Percentiles rank a stretch among this genome's conserved stretches.
Evolutionary conservation across 1,139 yeast species (phyloP).

Genomic region (Scheffersomyces parashehatae): DNA sequence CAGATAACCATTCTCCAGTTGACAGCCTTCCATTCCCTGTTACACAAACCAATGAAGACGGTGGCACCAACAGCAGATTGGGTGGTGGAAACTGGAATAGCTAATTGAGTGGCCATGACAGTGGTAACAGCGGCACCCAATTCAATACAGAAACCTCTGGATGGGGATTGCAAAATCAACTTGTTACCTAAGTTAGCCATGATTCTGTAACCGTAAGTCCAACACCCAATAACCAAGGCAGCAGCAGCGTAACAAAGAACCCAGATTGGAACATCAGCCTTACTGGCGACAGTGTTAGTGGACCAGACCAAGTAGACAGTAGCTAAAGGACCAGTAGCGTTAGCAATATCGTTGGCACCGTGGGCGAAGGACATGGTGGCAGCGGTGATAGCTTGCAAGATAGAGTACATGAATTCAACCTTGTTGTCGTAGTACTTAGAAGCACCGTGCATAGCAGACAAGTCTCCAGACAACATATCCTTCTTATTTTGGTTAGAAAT

Average conservation of each 20-base stretch:
- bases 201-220: slow-evolving; percentile 74
- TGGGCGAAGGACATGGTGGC: slow-evolving; percentile 82
- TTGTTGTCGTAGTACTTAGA: slow-evolving; percentile 72
- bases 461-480: slow-evolving; percentile 40
- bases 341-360: slow-evolving; percentile 79
- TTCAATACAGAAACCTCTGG: slow-evolving; percentile 79
- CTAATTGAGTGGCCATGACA: slow-evolving; percentile 72
- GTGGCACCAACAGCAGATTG: slow-evolving; percentile 83
- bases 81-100: slow-evolving; percentile 74
- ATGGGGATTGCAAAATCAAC: slow-evolving; percentile 74
- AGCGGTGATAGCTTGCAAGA: slow-evolving; percentile 73
- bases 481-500: slow-evolving; percentile 47
- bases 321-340: slow-evolving; percentile 76
- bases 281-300: slow-evolving; percentile 45
- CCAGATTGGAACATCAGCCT: slow-evolving; percentile 72
- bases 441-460: slow-evolving; percentile 52
- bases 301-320: slow-evolving; percentile 66
- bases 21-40: slow-evolving; percentile 61
- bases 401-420: slow-evolving; percentile 68
- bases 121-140: slow-evolving; percentile 78
- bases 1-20: slow-evolving; percentile 79
- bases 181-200: slow-evolving; percentile 75
- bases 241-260: slow-evolving; percentile 68
- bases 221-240: slow-evolving; percentile 66
- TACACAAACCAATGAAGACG: slow-evolving; percentile 74